Percentiles rank a stretch among this genome's conserved stretches.
phyloP scores from a whole-genome alignment of 1,284 basidiomycete genomes.

The Phylloboletellus chloephorus region DNA sequence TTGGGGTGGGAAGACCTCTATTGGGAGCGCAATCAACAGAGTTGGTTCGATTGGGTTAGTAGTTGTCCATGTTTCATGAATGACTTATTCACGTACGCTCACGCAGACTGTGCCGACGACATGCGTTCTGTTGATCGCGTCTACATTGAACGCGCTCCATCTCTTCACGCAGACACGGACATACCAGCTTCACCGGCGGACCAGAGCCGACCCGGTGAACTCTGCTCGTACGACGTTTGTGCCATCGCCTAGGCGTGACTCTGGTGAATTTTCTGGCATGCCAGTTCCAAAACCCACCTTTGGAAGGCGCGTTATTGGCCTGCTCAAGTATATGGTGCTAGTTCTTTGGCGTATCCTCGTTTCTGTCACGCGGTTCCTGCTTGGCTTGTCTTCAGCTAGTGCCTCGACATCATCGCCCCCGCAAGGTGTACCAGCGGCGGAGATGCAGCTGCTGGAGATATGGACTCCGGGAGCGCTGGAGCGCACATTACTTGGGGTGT shows the following conservation, averaged over 20 bases:
- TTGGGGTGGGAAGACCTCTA: constrained; percentile 74
- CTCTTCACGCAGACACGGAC: constrained; percentile 61
- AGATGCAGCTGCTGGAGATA: constrained; percentile 66
- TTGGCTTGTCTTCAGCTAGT: constrained; percentile 53
- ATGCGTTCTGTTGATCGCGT: constrained; percentile 45
- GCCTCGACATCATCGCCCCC: constrained; percentile 38
- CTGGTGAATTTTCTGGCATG: constrained; percentile 32
- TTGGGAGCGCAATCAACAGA: constrained; percentile 48
- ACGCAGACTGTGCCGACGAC: constrained; percentile 56
- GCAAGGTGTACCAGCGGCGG: constrained; percentile 39
- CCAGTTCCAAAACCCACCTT: constrained; percentile 35
- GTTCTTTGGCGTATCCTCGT: constrained; percentile 45
- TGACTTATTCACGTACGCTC: constrained; percentile 15
- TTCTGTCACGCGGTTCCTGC: constrained; percentile 58
- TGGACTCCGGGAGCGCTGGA: constrained; percentile 76
- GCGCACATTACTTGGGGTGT: constrained; percentile 62
- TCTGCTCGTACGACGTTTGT: constrained; percentile 67
- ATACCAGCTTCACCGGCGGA: constrained; percentile 59
- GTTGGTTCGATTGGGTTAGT: constrained; percentile 78
- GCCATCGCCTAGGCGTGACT: constrained; percentile 40
- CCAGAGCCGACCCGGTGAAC: constrained; percentile 50
- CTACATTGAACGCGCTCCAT: constrained; percentile 55
- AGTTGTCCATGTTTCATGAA: constrained; percentile 1
- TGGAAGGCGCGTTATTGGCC: constrained; percentile 19
- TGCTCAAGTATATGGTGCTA: constrained; percentile 23